A percentile compares a stretch with the other conserved stretches of the same genome.
phyloP scores from a whole-genome alignment of 129 eudicot species.

The Oenanthe sinensis region DNA sequence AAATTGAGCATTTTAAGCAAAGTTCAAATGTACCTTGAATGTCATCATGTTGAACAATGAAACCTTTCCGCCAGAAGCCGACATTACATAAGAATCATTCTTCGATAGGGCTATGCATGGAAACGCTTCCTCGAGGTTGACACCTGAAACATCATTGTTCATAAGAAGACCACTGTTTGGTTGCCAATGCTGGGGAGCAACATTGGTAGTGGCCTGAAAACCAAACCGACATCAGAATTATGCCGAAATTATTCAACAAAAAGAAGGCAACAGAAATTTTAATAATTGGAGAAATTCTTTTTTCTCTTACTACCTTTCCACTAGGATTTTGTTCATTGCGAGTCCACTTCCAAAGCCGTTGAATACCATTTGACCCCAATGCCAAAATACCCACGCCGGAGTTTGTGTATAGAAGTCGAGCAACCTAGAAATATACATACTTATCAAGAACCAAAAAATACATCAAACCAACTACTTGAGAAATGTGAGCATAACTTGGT shows the following conservation, averaged over 20 bases:
- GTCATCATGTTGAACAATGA: conserved; percentile 95
- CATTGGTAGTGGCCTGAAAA: conserved; percentile 82
- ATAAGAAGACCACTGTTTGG: conserved; percentile 90
- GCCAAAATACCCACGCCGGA: conserved; percentile 84
- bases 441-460: not conserved
- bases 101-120: conserved; percentile 93
- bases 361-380: conserved; percentile 78
- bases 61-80: conserved; percentile 90
- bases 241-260: not conserved
- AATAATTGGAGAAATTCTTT: not conserved
- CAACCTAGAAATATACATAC: conserved; percentile 43
- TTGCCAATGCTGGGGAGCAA: conserved; percentile 88
- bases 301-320: conserved; percentile 50
- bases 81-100: conserved; percentile 93
- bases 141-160: conserved; percentile 79
- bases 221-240: conserved; percentile 16
- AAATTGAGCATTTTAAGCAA: not conserved
- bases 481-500: not conserved
- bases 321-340: conserved; percentile 80
- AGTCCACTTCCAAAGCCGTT: conserved; percentile 88
- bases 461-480: not conserved
- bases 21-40: conserved; percentile 44
- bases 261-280: not conserved
- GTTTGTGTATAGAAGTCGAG: conserved; percentile 85
- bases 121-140: conserved; percentile 78